Evolutionary conservation across 305 asterid genomes (phyloP), one percentile per base, ranked within the genome.

Genomic region (Solanum hybrid): DNA sequence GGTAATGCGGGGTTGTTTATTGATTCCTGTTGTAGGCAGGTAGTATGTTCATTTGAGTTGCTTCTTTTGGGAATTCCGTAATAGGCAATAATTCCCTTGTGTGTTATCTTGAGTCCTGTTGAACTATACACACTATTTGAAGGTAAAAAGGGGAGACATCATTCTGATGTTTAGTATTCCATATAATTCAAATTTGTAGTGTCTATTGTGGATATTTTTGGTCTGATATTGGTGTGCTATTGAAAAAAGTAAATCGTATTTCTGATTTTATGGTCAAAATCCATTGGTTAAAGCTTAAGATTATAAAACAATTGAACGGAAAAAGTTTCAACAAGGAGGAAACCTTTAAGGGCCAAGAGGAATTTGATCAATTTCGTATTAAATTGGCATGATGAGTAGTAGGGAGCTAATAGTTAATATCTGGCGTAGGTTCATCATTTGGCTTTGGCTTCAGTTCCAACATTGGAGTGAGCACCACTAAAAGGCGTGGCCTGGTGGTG

Each of bases 401-500:
- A 79, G 31, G 89, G 70, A 84, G 38, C 76, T 51, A 36, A 79
- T 29, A 10, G 29, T 51, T 84, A 84, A 10, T 13, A 17, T 84
- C 27, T 84, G 76, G 75, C 7, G 34, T 84, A 96, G 98, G 98
- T 41, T 88, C 76, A 27, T 93, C 97, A 10, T 87, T 94, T 91
- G 95, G 93, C 57, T 91, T 92, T 92, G 93, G 91, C 90, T 90
- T 92, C 89, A 90, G 38, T 89, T 89, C 91, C 39, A 89, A 92
- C 90, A 51, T 57, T 88, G 93, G 93, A 38, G 88, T 75, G 90
- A 90, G 89, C 8, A 79, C 91, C 36, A 90, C 33, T 7, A 93
- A 87, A 81, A 92, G 96, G 93, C 93, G 91, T 38, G 94, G 97
- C 14, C 88, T 97, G 3, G 98, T 95, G 89, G 97, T 97, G 90